These are phyloP conservation scores for Microdochium nivale DNA, from an alignment of 2,329 filamentous ascomycete genomes.

Conservation along the genomic window DNA sequence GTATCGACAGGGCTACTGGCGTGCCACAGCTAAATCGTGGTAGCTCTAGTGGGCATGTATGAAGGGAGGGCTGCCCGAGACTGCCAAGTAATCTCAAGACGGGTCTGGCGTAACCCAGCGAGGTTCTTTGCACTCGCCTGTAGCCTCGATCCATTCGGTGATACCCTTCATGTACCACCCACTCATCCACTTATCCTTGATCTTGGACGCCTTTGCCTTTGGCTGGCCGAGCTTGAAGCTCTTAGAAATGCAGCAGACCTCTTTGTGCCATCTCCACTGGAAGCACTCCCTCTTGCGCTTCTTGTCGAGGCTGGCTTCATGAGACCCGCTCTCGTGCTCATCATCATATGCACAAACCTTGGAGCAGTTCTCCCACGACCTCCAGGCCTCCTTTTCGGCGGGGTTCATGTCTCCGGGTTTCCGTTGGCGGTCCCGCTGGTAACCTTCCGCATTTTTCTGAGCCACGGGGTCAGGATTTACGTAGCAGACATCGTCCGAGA, in stretches of 20 bases:
- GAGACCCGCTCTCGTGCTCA: constrained; percentile 18
- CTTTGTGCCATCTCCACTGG: constrained; percentile 36
- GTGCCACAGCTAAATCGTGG: no score
- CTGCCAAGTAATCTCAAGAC: not conserved
- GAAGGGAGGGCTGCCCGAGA: no score
- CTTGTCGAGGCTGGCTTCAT: constrained; percentile 11
- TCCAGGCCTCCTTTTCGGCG: constrained; percentile 35
- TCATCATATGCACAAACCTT: constrained; percentile 35
- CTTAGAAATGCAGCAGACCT: constrained; percentile 31
- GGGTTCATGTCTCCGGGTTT: constrained; percentile 28
- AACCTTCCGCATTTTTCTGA: constrained; percentile 21
- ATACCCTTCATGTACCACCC: constrained; percentile 39
- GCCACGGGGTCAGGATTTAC: constrained; percentile 26
- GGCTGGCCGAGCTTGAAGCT: constrained; percentile 36
- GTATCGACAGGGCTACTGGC: no score
- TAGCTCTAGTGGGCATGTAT: no score
- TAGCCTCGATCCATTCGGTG: constrained; percentile 35
- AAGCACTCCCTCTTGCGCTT: constrained; percentile 29
- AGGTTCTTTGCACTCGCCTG: constrained; percentile 30
- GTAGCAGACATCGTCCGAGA: constrained; percentile 38
- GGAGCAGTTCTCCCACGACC: constrained; percentile 35
- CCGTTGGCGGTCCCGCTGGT: constrained; percentile 25
- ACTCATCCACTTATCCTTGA: constrained; percentile 25
- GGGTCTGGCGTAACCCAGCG: not conserved
- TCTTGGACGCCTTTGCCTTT: constrained; percentile 17